These are phyloP conservation scores for Myxozyma lipomycoides DNA, from an alignment of 805 yeast genomes.

Conservation along the genomic window DNA sequence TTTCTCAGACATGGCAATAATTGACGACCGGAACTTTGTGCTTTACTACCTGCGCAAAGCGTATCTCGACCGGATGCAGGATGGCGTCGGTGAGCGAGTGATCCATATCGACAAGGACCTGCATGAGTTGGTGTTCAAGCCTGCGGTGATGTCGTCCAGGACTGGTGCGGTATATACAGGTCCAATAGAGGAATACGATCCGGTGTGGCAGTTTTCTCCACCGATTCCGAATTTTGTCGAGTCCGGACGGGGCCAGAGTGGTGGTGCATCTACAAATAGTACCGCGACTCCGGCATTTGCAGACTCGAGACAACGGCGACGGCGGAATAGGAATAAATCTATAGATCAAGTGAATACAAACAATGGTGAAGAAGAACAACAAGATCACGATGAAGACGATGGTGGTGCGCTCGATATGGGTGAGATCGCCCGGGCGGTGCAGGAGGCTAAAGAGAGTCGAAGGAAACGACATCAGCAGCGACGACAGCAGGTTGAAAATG, in stretches of 20 bases:
- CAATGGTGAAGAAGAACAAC: too few species aligned
- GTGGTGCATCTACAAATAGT: background rate
- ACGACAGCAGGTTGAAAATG: background rate
- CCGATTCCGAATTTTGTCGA: constrained; percentile 22
- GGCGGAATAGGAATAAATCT: background rate
- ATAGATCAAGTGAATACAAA: background rate
- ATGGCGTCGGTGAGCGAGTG: constrained; percentile 27
- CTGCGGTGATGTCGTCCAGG: background rate
- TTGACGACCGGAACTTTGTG: constrained; percentile 16
- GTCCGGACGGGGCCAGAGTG: constrained; percentile 1
- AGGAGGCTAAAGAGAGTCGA: background rate
- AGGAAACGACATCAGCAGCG: constrained; percentile 1
- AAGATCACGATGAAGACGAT: background rate
- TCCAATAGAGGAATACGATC: background rate
- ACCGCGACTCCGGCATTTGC: background rate
- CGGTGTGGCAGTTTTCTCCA: constrained; percentile 18
- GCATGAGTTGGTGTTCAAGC: constrained; percentile 5
- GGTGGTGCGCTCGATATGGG: background rate
- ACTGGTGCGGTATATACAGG: background rate
- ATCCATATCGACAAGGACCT: constrained; percentile 18
- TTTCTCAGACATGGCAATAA: constrained; percentile 27
- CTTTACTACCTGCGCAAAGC: constrained; percentile 16
- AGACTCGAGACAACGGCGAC: background rate
- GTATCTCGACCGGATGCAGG: constrained; percentile 20
- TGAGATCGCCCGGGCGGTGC: background rate